Evolutionary conservation across 2,329 filamentous ascomycete genomes (phyloP).

Genomic region (Fonsecaea nubica): DNA sequence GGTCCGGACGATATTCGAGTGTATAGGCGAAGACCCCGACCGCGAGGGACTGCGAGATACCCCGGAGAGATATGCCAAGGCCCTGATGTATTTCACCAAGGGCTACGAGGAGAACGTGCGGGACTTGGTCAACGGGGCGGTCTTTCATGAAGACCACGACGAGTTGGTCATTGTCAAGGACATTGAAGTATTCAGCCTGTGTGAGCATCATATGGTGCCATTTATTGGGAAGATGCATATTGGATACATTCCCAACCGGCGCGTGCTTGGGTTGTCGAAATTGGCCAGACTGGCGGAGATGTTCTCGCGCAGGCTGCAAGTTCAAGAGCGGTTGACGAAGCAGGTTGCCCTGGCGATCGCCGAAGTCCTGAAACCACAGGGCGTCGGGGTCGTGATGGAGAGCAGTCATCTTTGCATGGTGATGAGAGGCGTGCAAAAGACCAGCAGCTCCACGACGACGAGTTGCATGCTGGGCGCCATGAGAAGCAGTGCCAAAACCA

Average conservation of each 20-base stretch:
- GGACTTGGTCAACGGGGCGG: constrained; percentile 89
- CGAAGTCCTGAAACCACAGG: constrained; percentile 90
- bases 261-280: constrained; percentile 94
- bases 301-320: constrained; percentile 91
- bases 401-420: constrained; percentile 98
- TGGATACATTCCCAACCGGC: constrained; percentile 89
- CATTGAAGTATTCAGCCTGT: constrained; percentile 92
- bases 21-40: constrained; percentile 70
- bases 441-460: constrained; percentile 83
- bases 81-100: constrained; percentile 93
- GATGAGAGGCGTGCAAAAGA: constrained; percentile 97
- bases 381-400: constrained; percentile 97
- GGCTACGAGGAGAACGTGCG: constrained; percentile 94
- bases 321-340: constrained; percentile 94
- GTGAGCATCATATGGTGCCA: constrained; percentile 96
- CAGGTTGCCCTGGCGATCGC: constrained; percentile 94
- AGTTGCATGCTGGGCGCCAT: constrained; percentile 98
- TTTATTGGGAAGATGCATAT: constrained; percentile 99
- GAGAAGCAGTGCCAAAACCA: constrained; percentile 87
- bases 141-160: constrained; percentile 96
- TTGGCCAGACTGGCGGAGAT: constrained; percentile 95
- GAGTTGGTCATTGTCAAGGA: constrained; percentile 98
- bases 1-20: constrained; percentile 68
- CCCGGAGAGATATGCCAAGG: constrained; percentile 89
- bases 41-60: constrained; percentile 69